A percentile compares a stretch with the other conserved stretches of the same genome.
Conservation (phyloP, 2,329 filamentous ascomycete genomes). For the Grosmannia huntii region DNA sequence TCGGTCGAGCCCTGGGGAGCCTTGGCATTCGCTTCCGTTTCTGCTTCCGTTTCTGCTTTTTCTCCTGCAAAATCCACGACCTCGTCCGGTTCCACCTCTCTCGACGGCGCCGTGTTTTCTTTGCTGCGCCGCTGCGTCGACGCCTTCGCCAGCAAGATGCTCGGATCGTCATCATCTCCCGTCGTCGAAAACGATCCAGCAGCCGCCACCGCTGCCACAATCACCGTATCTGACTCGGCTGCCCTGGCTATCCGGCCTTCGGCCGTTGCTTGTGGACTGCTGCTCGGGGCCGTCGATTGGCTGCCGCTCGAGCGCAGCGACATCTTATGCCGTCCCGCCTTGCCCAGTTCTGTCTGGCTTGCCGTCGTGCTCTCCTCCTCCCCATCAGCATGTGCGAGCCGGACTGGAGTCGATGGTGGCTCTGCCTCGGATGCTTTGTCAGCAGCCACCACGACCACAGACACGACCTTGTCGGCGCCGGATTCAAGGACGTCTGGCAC, state of each 20-base stretch:
- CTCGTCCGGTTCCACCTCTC: too few relatives aligned
- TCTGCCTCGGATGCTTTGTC: not conserved
- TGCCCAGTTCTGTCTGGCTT: not conserved
- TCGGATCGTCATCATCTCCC: not conserved
- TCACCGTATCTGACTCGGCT: not conserved
- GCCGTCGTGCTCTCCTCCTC: not conserved
- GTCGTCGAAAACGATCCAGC: too few relatives aligned
- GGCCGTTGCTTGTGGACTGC: too few relatives aligned
- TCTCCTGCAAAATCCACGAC: too few relatives aligned
- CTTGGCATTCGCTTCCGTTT: too few relatives aligned
- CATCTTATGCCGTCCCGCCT: constrained; percentile 7
- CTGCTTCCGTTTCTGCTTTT: too few relatives aligned
- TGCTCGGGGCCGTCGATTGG: not conserved
- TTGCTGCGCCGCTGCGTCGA: not conserved
- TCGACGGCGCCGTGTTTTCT: too few relatives aligned
- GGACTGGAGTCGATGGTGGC: not conserved
- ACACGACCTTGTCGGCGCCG: not conserved
- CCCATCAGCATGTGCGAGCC: not conserved
- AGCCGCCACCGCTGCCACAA: not conserved
- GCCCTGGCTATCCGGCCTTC: too few relatives aligned
- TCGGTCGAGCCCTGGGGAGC: not conserved
- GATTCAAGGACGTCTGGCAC: not conserved
- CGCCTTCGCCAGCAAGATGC: not conserved
- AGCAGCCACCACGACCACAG: not conserved
- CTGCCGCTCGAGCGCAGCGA: constrained; percentile 7